Conservation (phyloP, 2,329 filamentous ascomycete species). For the Diplodia intermedia region DNA sequence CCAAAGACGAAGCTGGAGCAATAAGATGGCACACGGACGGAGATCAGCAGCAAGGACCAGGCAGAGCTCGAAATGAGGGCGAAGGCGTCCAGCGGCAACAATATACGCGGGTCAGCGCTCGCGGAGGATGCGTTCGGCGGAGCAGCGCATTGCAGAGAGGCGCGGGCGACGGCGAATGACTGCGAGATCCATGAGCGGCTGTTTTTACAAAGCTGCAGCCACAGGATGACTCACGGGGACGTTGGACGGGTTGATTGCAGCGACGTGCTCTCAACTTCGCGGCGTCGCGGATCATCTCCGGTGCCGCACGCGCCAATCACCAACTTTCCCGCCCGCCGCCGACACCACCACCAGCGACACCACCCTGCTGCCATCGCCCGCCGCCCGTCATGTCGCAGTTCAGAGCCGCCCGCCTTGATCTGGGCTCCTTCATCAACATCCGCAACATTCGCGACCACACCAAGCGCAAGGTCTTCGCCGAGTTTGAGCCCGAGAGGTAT, state of each 20-base stretch:
- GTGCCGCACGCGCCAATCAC: constrained; percentile 2
- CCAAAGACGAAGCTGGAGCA: constrained; percentile 3
- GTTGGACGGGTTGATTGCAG: constrained; percentile 2
- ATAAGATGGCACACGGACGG: constrained; percentile 2
- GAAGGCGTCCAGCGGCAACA: constrained; percentile 8
- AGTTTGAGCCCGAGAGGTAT: constrained; percentile 87
- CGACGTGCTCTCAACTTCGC: neutral
- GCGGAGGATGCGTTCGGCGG: neutral
- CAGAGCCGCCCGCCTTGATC: constrained; percentile 85
- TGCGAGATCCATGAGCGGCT: constrained; percentile 1
- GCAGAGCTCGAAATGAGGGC: neutral
- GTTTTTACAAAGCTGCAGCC: neutral
- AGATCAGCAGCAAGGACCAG: constrained; percentile 4
- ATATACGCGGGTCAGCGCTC: constrained; percentile 6
- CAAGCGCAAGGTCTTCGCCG: constrained; percentile 90
- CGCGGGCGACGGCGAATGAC: neutral
- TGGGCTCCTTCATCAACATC: constrained; percentile 86
- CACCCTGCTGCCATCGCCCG: constrained; percentile 31
- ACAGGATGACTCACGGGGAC: constrained; percentile 21
- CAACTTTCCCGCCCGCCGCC: constrained; percentile 1
- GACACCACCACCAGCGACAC: neutral
- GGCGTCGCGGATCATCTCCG: constrained; percentile 19
- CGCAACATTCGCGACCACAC: constrained; percentile 92
- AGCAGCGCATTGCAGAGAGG: neutral
- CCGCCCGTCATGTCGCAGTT: constrained; percentile 69